phyloP scores from a whole-genome alignment of 208 protist genomes.

The Jaenimonas drosophilae region DNA sequence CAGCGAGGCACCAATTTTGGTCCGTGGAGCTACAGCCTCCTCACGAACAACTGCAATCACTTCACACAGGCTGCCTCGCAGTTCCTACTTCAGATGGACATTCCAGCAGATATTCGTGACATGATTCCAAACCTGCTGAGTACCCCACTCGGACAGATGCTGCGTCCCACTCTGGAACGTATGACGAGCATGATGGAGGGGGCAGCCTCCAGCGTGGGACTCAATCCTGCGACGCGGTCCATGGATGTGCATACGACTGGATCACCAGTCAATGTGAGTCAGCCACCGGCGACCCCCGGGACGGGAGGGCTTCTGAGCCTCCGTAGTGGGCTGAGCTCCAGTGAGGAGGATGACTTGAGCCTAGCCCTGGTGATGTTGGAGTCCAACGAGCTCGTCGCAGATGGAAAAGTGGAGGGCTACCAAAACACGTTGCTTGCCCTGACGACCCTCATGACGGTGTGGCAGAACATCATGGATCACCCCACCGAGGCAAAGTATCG shows the following conservation, averaged over 20 bases:
- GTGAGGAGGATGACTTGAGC: slow-evolving; percentile 55
- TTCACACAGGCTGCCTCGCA: slow-evolving; percentile 38
- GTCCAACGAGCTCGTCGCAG: slow-evolving; percentile 44
- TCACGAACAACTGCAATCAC: slow-evolving; percentile 73
- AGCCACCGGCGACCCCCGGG: not conserved
- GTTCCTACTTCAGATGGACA: slow-evolving; percentile 23
- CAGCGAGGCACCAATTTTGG: slow-evolving; percentile 7
- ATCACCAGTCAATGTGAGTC: not conserved
- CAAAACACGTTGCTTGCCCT: slow-evolving; percentile 25
- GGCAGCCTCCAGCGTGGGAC: not conserved
- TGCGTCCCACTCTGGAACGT: slow-evolving; percentile 25
- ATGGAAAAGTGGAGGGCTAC: slow-evolving; percentile 21
- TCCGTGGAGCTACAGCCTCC: slow-evolving; percentile 40
- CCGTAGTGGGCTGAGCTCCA: slow-evolving; percentile 19
- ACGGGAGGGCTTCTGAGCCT: slow-evolving; percentile 16
- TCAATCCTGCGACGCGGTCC: not conserved
- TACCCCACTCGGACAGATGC: slow-evolving; percentile 34
- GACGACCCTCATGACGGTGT: slow-evolving; percentile 22
- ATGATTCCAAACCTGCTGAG: slow-evolving; percentile 20
- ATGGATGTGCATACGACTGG: not conserved
- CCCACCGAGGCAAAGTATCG: slow-evolving; percentile 47
- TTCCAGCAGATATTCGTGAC: slow-evolving; percentile 25
- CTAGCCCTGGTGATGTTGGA: slow-evolving; percentile 49
- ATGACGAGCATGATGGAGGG: slow-evolving; percentile 10
- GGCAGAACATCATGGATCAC: slow-evolving; percentile 44